Evolutionary conservation across 2,329 filamentous ascomycete genomes (phyloP), one percentile per base, ranked within the genome.

Genomic region (Coleophoma cylindrospora): DNA sequence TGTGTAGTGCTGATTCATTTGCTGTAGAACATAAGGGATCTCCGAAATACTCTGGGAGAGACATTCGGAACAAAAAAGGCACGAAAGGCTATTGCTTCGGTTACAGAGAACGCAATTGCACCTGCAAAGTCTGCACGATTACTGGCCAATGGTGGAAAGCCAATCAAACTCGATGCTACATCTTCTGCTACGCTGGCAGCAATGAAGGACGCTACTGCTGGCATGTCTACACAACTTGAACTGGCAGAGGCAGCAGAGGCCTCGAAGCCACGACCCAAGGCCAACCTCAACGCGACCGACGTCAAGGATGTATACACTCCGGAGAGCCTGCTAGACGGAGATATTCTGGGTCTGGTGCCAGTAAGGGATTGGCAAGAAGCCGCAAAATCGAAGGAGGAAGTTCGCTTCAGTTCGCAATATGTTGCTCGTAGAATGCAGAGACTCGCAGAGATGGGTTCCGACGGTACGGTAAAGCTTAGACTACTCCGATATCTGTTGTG

Each of bases 41-140:
- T 80, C 63, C 81, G 80, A 58, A 84, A 83, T 59, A 80, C 84
- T 2, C 81, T 95, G 12, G 87, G 87, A 38, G 78, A 87, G 60
- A 83, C 86, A 33, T 95, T 95, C 62, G 89, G 89, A 66, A 92
- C 88, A 22, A 91, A 89, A 73, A 92, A 91, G 70, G 86, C 89
- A 19, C 87, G 84, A 74, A 92, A 91, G 70, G 86, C 82, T 1
- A 82, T 94, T 58, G 75, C 77, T 27, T 79, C 84, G 50, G 75
- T 80, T 55, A 82, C 83, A 2, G 77, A 87, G 60, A 91, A 91
- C 62, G 86, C 86, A 15, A 89, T 92, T 34, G 57, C 58, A 9
- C 63, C 64, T 27, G 52, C 54, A 34, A 58, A 54, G 40, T 69
- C 40, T 68, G 73, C 40, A 65, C 66, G 61, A 69, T 64, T 49